Evolutionary conservation across 2,329 filamentous ascomycete genomes (phyloP), one percentile per base, ranked within the genome.

Genomic region (Laburnicola sp.): DNA sequence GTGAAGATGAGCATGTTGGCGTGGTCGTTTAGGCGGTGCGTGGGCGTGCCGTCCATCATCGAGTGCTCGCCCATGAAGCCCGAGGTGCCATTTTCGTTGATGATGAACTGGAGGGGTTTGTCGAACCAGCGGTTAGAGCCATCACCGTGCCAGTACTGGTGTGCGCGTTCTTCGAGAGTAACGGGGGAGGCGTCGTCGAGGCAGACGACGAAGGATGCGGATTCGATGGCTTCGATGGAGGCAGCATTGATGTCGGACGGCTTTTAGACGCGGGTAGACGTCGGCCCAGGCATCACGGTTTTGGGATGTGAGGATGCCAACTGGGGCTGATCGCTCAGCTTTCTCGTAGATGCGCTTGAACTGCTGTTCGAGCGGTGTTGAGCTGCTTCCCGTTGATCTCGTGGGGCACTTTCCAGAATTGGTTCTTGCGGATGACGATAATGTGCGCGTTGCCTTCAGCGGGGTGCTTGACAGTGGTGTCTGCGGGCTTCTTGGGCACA

Each of bases 61-160:
- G 6, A 6, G 10, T 30, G 28, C 10, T 30, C 28, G 6, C 28
- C 28, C 5, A 30, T 30, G 28, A 30, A 10, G 5, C 93, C 93
- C 4, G 92, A 88, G 6, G 92, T 95, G 62, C 92, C 93, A 72
- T 97, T 97, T 73, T 97, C 91, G 74, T 96, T 96, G 76, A 97
- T 74, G 70, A 97, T 94, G 77, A 97, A 97, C 76, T 97, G 91
- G 48, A 95, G 78, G 8, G 93, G 93, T 81, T 97, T 97, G 81
- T 97, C 93, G 70, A 87, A 97, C 91, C 91, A 97, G 60, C 93
- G 85, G 80, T 97, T 97, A 64, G 83, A 80, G 45, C 93, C 93
- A 67, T 97, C 91, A 43, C 93, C 93, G 76, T 96, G 92, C 93
- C 93, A 97, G 82, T 96, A 97, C 73, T 90, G 87, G 74, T 87